Evolutionary conservation across 169 alveolate genomes (phyloP).

Genomic region (Theileria orientalis): DNA sequence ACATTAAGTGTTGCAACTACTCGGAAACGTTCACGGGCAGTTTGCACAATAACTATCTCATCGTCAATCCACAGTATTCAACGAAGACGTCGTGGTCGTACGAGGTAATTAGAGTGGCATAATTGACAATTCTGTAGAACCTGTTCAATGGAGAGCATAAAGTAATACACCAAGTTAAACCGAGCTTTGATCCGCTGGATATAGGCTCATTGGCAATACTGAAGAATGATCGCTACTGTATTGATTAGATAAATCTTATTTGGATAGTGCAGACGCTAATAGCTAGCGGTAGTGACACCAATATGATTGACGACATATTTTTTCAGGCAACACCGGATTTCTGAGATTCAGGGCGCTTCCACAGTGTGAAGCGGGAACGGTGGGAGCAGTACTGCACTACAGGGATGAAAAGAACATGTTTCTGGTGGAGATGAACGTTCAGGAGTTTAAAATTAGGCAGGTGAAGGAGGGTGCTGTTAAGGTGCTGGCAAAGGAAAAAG

Average conservation of each 20-base stretch:
- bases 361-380: constrained; percentile 61
- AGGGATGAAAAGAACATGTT: constrained; percentile 57
- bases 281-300: neutral
- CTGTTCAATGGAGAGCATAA: constrained; percentile 47
- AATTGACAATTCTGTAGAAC: constrained; percentile 10
- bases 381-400: constrained; percentile 59
- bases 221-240: constrained; percentile 51
- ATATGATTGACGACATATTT: constrained; percentile 1
- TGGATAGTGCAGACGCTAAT: neutral
- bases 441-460: constrained; percentile 59
- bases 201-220: constrained; percentile 51
- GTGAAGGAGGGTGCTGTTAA: constrained; percentile 45
- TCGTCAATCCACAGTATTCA: constrained; percentile 39
- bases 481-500: constrained; percentile 50
- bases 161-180: constrained; percentile 55
- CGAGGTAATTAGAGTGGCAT: constrained; percentile 23
- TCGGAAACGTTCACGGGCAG: constrained; percentile 62
- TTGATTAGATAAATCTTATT: neutral
- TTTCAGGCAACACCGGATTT: constrained; percentile 24
- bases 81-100: constrained; percentile 52
- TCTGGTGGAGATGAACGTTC: constrained; percentile 52
- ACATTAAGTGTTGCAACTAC: constrained; percentile 66
- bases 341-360: constrained; percentile 47
- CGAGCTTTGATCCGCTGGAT: constrained; percentile 46
- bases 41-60: constrained; percentile 28